Evolutionary conservation across 2,329 filamentous ascomycete species (phyloP).

Genomic region (Aspergillus flavus): DNA sequence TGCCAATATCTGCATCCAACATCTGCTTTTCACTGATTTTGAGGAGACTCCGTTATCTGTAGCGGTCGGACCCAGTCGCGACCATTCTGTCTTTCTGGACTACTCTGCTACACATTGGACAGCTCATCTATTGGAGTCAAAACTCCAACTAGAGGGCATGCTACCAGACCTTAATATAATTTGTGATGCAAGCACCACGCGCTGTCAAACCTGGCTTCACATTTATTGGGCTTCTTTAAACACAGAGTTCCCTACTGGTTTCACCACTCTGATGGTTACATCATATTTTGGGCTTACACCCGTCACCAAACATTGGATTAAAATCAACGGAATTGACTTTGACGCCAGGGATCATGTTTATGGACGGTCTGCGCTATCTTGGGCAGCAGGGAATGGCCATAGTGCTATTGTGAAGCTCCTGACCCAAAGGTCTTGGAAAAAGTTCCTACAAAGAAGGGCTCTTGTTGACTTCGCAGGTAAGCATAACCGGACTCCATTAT

Average conservation of each 20-base stretch:
- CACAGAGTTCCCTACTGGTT: background rate
- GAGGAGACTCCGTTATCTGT: background rate
- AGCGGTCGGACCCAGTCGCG: background rate
- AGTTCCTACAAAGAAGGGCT: background rate
- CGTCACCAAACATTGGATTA: background rate
- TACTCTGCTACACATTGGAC: constrained; percentile 7
- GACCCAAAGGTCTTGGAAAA: background rate
- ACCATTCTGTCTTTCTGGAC: constrained; percentile 2
- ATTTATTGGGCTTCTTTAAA: background rate
- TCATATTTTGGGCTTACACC: constrained; percentile 6
- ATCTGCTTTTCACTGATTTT: background rate
- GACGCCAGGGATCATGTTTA: background rate
- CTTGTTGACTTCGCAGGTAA: background rate
- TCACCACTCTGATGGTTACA: constrained; percentile 2
- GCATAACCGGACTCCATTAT: background rate
- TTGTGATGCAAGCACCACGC: background rate
- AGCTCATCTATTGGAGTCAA: background rate
- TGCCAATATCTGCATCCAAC: background rate
- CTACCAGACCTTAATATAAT: background rate
- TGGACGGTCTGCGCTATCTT: constrained; percentile 1
- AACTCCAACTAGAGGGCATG: background rate
- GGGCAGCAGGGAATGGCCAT: constrained; percentile 6
- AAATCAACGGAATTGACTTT: background rate
- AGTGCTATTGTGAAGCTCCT: background rate
- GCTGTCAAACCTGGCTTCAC: background rate